Evolutionary conservation across 768 basidiomycete species (phyloP).

Genomic region (Megacollybia marginata): DNA sequence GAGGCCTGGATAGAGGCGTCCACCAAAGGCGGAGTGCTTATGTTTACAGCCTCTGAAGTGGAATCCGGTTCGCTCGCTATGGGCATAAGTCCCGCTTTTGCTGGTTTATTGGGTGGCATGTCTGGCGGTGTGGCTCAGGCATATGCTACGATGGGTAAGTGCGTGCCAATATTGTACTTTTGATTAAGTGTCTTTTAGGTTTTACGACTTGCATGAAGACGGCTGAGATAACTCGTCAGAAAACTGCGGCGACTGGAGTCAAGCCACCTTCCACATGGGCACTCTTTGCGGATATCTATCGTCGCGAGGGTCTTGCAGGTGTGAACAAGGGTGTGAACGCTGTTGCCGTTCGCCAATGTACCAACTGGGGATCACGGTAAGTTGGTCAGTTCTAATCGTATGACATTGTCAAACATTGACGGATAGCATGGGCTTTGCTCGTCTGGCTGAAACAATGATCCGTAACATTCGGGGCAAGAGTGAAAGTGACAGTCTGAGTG

Average conservation of each 20-base stretch:
- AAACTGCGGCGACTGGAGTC: constrained; percentile 77
- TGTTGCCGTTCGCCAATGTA: constrained; percentile 86
- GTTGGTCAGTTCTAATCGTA: constrained; percentile 13
- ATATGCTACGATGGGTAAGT: constrained; percentile 99
- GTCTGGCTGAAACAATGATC: constrained; percentile 79
- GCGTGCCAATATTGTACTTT: constrained; percentile 2
- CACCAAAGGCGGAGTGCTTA: constrained; percentile 92
- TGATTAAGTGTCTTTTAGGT: constrained; percentile 39
- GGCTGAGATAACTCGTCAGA: constrained; percentile 93
- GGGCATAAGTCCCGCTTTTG: constrained; percentile 73
- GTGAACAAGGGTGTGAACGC: constrained; percentile 99
- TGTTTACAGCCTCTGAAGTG: constrained; percentile 95
- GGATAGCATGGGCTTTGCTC: constrained; percentile 89
- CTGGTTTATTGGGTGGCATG: constrained; percentile 95
- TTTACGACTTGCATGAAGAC: constrained; percentile 99
- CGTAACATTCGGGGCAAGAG: constrained; percentile 71
- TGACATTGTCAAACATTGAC: neutral
- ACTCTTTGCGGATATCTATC: constrained; percentile 92
- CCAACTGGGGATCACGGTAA: constrained; percentile 89
- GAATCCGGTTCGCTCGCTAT: constrained; percentile 58
- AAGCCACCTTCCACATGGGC: constrained; percentile 91
- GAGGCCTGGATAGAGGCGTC: constrained; percentile 99
- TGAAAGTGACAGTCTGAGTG: constrained; percentile 66
- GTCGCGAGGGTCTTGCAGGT: constrained; percentile 86
- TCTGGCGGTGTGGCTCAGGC: constrained; percentile 96